phyloP scores from a whole-genome alignment of 176 grass and related monocot species.

The Triticum aestivum region DNA sequence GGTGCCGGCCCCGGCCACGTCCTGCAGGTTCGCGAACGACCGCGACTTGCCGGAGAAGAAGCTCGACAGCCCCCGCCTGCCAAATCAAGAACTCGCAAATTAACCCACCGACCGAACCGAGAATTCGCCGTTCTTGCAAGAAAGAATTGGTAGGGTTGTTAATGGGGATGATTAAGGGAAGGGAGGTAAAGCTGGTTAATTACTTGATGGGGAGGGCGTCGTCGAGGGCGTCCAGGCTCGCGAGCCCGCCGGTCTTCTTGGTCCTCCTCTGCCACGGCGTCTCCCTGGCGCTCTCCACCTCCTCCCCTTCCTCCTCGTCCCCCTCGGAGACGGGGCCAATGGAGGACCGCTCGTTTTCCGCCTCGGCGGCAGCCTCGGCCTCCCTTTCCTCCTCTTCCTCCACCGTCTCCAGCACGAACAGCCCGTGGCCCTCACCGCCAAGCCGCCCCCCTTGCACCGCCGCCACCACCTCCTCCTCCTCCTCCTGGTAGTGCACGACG shows the following conservation, averaged over 20 bases:
- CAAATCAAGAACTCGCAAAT: not conserved
- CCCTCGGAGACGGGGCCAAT: conserved; percentile 32
- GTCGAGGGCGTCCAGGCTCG: conserved; percentile 59
- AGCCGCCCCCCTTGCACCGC: not conserved
- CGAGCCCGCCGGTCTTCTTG: conserved; percentile 17
- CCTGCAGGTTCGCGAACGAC: conserved; percentile 85
- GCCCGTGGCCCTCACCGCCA: conserved; percentile 4
- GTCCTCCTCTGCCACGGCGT: not conserved
- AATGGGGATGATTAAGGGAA: not conserved
- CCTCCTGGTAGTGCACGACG: conserved; percentile 30
- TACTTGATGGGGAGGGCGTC: conserved; percentile 77
- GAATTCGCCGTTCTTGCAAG: not conserved
- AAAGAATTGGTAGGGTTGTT: not conserved
- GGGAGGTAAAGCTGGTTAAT: conserved; percentile 7
- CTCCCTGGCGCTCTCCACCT: conserved; percentile 26
- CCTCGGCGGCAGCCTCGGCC: conserved; percentile 5
- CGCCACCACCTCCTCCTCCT: not conserved
- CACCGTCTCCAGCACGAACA: conserved; percentile 57
- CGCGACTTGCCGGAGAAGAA: conserved; percentile 98
- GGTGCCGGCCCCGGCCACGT: conserved; percentile 28
- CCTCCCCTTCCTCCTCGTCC: conserved; percentile 36
- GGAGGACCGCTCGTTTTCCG: conserved; percentile 32
- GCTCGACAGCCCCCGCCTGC: conserved; percentile 87
- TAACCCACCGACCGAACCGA: not conserved
- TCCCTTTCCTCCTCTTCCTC: conserved; percentile 10